Percentiles rank a stretch among this genome's conserved stretches.
Evolutionary conservation across 2,329 filamentous ascomycete genomes (phyloP).

Genomic region (Cordyceps cicadae): DNA sequence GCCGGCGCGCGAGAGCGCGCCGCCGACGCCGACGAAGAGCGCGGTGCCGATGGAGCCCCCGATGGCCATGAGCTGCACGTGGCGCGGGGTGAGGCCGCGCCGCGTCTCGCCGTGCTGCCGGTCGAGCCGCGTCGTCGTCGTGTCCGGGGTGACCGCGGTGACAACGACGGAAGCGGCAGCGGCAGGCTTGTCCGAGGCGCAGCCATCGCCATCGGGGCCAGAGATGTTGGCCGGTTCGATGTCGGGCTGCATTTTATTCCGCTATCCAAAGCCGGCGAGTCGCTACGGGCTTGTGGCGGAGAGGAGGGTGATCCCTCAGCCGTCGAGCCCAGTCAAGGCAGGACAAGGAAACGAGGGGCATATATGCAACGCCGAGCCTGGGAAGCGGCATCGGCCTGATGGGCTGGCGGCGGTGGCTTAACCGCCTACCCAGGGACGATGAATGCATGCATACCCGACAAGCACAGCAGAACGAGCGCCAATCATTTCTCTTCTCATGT

Average conservation of each 20-base stretch:
- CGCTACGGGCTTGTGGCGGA: too few relatives aligned
- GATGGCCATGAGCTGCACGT: constrained; percentile 43
- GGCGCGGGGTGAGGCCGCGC: constrained; percentile 29
- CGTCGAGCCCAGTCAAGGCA: too few relatives aligned
- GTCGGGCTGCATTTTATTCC: background rate
- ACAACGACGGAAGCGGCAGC: too few relatives aligned
- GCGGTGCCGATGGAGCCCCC: constrained; percentile 39
- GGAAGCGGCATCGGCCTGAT: too few relatives aligned
- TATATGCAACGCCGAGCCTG: too few relatives aligned
- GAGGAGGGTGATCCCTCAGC: too few relatives aligned
- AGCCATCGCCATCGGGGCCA: background rate
- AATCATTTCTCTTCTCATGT: too few relatives aligned
- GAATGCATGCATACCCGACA: too few relatives aligned
- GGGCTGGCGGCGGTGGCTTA: too few relatives aligned
- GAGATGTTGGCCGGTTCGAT: background rate
- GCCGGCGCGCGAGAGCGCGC: constrained; percentile 32
- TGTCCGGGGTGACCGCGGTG: background rate
- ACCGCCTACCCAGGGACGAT: too few relatives aligned
- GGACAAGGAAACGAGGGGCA: too few relatives aligned
- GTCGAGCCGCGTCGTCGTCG: constrained; percentile 8
- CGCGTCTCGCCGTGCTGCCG: constrained; percentile 25
- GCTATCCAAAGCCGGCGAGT: background rate
- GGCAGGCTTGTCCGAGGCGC: background rate
- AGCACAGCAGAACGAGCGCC: too few relatives aligned
- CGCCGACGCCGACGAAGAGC: constrained; percentile 37